Percentiles rank a stretch among this genome's conserved stretches.
Evolutionary conservation across 108 stramenopile species (phyloP).

Genomic region (Nannochloropsis gaditana): DNA sequence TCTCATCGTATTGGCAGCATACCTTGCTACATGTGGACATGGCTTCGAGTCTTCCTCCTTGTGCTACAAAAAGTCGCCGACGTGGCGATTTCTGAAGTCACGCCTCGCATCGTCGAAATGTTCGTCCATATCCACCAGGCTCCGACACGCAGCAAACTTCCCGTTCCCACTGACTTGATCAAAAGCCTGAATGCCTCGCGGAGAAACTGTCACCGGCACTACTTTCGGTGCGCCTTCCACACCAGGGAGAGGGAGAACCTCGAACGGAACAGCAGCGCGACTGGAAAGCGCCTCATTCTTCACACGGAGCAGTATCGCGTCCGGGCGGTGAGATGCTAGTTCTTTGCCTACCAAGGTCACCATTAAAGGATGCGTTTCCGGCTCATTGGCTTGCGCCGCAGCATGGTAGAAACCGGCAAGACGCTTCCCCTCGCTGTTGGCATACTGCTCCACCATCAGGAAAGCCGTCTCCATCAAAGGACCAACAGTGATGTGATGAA

Average conservation of each 20-base stretch:
- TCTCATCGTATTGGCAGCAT: too few species aligned
- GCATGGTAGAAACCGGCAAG: not conserved
- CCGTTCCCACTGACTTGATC: not conserved
- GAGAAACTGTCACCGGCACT: not conserved
- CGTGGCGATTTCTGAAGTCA: not conserved
- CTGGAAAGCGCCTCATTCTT: not conserved
- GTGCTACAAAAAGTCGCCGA: not conserved
- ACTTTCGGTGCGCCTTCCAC: not conserved
- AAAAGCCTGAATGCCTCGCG: conserved; percentile 5
- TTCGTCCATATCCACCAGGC: conserved; percentile 11
- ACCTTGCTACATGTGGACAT: too few species aligned
- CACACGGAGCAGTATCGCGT: not conserved
- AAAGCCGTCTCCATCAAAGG: conserved; percentile 16
- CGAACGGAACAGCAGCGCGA: not conserved
- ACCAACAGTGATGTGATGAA: not conserved
- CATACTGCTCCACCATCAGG: conserved; percentile 6
- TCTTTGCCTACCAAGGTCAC: not conserved
- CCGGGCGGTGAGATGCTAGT: not conserved
- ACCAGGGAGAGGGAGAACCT: not conserved
- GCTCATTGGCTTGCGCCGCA: not conserved
- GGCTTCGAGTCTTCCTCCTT: too few species aligned
- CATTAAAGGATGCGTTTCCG: not conserved
- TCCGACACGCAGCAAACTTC: not conserved
- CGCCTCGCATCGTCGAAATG: conserved; percentile 5
- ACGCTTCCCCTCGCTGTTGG: not conserved